Evolutionary conservation across 2,329 filamentous ascomycete genomes (phyloP).

Genomic region (Penicillium hordei): DNA sequence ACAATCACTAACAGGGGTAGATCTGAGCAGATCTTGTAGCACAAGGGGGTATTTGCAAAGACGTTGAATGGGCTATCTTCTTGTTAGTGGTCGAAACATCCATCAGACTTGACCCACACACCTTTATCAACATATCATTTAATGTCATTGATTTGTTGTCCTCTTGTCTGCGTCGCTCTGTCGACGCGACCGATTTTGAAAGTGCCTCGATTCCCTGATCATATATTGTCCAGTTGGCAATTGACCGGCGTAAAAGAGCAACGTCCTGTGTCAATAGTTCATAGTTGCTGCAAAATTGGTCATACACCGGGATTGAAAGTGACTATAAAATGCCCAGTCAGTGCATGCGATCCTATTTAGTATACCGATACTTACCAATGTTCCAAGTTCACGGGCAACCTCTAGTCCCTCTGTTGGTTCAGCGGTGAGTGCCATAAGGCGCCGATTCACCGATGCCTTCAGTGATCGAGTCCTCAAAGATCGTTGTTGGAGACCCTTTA

Average conservation of each 20-base stretch:
- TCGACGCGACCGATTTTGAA: constrained; percentile 70
- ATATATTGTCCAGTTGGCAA: constrained; percentile 74
- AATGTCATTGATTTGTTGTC: constrained; percentile 76
- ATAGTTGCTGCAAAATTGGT: constrained; percentile 89
- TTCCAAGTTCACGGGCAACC: constrained; percentile 56
- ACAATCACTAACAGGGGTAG: constrained; percentile 81
- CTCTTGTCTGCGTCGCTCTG: constrained; percentile 62
- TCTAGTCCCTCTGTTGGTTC: constrained; percentile 55
- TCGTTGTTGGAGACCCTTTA: constrained; percentile 28
- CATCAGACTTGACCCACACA: constrained; percentile 34
- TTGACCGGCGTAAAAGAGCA: constrained; percentile 64
- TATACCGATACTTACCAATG: constrained; percentile 43
- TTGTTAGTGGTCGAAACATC: constrained; percentile 15
- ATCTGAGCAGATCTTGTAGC: constrained; percentile 77
- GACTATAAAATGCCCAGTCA: constrained; percentile 62
- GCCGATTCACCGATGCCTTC: constrained; percentile 30
- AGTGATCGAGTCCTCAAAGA: constrained; percentile 33
- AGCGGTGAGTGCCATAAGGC: constrained; percentile 44
- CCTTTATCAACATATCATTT: constrained; percentile 87
- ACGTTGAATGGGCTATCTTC: constrained; percentile 78
- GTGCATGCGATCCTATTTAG: constrained; percentile 23
- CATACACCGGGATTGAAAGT: constrained; percentile 78
- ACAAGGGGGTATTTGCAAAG: constrained; percentile 88
- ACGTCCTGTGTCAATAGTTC: constrained; percentile 80
- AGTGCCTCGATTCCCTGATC: constrained; percentile 84